Evolutionary conservation across 2,329 filamentous ascomycete genomes (phyloP).

Genomic region (Sporothrix brasiliensis): DNA sequence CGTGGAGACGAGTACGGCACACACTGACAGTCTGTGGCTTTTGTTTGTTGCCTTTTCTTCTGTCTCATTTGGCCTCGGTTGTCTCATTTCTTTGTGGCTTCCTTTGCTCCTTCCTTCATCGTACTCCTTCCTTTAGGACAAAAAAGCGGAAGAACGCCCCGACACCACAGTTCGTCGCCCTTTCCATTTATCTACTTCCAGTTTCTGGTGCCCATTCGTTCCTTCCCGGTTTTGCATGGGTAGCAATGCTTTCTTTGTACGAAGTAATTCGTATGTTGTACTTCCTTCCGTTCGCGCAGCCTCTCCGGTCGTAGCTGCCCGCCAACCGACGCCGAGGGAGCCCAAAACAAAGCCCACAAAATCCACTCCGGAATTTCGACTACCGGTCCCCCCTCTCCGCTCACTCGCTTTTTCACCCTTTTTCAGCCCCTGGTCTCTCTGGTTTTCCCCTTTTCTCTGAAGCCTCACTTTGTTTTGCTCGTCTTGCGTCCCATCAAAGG

Average conservation of each 20-base stretch:
- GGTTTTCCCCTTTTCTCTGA: neutral
- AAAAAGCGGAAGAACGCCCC: neutral
- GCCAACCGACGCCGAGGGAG: neutral
- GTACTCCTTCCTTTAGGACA: neutral
- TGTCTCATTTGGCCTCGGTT: neutral
- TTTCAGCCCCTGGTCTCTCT: neutral
- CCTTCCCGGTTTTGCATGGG: neutral
- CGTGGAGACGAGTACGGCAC: neutral
- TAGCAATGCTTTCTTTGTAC: neutral
- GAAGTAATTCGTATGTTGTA: too few relatives aligned
- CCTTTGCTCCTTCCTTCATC: neutral
- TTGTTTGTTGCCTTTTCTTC: neutral
- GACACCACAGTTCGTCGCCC: neutral
- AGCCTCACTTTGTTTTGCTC: neutral
- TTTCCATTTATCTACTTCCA: neutral
- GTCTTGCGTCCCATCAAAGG: neutral
- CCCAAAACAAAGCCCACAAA: neutral
- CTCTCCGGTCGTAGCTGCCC: constrained; percentile 8
- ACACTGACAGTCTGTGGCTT: neutral
- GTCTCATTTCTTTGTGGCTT: neutral
- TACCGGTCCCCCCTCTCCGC: constrained; percentile 1
- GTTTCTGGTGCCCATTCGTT: too few relatives aligned
- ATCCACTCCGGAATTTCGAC: neutral
- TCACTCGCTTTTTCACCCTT: neutral
- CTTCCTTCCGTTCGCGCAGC: constrained; percentile 19